Base-by-base conservation (phyloP, 306 rosid genomes). In the Luffa aegyptiaca region DNA sequence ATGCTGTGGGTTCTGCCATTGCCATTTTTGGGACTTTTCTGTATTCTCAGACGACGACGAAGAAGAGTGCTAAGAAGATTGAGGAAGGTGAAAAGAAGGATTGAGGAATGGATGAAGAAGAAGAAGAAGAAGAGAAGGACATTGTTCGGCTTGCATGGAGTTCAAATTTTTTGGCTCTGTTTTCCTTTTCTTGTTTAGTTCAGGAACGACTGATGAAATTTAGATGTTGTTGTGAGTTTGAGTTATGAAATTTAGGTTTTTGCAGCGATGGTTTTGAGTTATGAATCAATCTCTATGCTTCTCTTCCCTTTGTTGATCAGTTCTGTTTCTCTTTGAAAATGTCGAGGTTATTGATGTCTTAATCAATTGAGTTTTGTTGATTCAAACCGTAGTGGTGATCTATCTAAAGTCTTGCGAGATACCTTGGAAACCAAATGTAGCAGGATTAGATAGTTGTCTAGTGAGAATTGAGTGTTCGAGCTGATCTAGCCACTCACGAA, bases 1-100 rank as follows among this genome's bases (percentile, higher is more conserved):
- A 95, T 86, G 99, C 88, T 16, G 89, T 95, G 41, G 99, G 99
- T 21, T 93, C 99, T 1, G 97, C 97, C 75, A 87, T 95, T 73
- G 97, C 99, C 0, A 88, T 95, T 53, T 83, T 92, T 3, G 99
- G 99, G 55, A 91, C 99, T 49, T 95, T 95, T 88, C 81, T 95
- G 61, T 95, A 95, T 80, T 91, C 97, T 1, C 97, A 95, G 90
- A 92, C 89, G 35, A 87, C 89, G 0, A 84, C 90, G 0, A 85
- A 88, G 33, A 84, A 78, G 73, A 57, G 80, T 76, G 37, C 84
- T 11, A 89, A 89, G 96, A 90, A 89, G 88, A 84, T 81, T 51
- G 92, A 83, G 58, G 93, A 83, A 41, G 89, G 58, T 14, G 92
- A 88, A 80, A 91, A 91, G 90, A 85, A 88, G 87, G 85, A 85